phyloP scores from a whole-genome alignment of 2,329 filamentous ascomycete genomes.

The Ophiostoma ips region DNA sequence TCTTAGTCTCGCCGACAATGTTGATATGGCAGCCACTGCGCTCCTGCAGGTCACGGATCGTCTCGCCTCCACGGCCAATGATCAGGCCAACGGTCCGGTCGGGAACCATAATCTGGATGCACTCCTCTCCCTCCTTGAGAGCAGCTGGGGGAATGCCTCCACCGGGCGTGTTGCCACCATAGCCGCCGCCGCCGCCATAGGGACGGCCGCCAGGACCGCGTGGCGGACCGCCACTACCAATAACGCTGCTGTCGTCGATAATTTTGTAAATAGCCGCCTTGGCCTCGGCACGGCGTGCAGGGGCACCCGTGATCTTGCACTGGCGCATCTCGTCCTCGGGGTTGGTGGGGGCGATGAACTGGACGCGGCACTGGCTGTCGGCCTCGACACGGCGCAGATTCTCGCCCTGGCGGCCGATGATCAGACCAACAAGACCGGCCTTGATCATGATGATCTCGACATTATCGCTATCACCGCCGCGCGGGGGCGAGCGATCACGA shows the following conservation, averaged over 20 bases:
- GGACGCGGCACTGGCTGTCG: conserved; percentile 70
- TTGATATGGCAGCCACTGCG: conserved; percentile 90
- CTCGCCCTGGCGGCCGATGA: conserved; percentile 83
- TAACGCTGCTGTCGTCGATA: conserved; percentile 64
- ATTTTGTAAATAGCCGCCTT: conserved; percentile 75
- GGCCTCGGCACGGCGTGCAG: conserved; percentile 58
- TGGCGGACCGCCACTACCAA: conserved; percentile 14
- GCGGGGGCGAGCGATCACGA: conserved; percentile 2
- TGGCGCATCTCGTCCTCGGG: conserved; percentile 59
- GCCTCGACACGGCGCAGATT: conserved; percentile 74
- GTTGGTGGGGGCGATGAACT: conserved; percentile 70
- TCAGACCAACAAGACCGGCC: conserved; percentile 72
- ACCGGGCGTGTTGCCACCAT: conserved; percentile 19
- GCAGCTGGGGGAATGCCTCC: conserved; percentile 20
- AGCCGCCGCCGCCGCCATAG: conserved; percentile 21
- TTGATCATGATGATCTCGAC: conserved; percentile 77
- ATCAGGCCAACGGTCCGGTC: conserved; percentile 87
- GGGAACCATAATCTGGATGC: conserved; percentile 86
- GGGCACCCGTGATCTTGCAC: conserved; percentile 71
- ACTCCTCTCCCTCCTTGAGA: conserved; percentile 67
- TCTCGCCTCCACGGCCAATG: conserved; percentile 86
- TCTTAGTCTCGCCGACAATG: conserved; percentile 87
- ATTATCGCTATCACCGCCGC: conserved; percentile 43
- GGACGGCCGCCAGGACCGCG: conserved; percentile 13
- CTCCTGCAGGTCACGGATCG: conserved; percentile 83